phyloP scores from a whole-genome alignment of 1,284 basidiomycete species.

The Austroboletus rostrupii region DNA sequence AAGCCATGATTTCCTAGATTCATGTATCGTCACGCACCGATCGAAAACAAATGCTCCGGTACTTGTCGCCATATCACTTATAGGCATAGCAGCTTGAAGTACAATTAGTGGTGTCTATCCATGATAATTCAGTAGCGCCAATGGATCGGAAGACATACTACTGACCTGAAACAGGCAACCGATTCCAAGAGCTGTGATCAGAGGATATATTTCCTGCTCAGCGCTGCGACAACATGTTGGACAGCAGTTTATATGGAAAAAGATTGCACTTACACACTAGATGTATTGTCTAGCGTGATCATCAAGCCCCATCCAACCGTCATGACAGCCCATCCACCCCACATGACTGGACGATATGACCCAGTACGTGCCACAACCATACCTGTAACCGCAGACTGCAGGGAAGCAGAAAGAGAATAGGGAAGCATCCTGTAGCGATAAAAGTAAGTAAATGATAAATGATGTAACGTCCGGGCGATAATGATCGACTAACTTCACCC shows the following conservation, averaged over 20 bases:
- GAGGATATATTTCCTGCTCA: constrained; percentile 32
- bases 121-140: constrained; percentile 6
- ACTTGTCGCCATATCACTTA: constrained; percentile 42
- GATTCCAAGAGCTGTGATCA: constrained; percentile 34
- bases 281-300: constrained; percentile 32
- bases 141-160: not conserved
- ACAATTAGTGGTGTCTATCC: constrained; percentile 31
- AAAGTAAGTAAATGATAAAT: not conserved
- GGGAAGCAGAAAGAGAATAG: constrained; percentile 35
- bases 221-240: constrained; percentile 16
- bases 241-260: not conserved
- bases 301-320: constrained; percentile 36
- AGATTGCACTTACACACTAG: constrained; percentile 20
- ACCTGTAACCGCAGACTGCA: constrained; percentile 35
- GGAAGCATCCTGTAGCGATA: constrained; percentile 36
- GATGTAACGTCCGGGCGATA: constrained; percentile 6
- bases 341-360: constrained; percentile 38
- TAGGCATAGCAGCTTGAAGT: constrained; percentile 45
- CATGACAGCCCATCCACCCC: constrained; percentile 29
- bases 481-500: constrained; percentile 29
- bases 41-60: constrained; percentile 35
- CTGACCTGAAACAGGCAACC: constrained; percentile 37
- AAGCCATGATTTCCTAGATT: constrained; percentile 6
- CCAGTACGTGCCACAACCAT: constrained; percentile 34
- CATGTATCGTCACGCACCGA: constrained; percentile 20